Conservation (phyloP, 495 filamentous ascomycete genomes). For the Penicillium taxi region DNA sequence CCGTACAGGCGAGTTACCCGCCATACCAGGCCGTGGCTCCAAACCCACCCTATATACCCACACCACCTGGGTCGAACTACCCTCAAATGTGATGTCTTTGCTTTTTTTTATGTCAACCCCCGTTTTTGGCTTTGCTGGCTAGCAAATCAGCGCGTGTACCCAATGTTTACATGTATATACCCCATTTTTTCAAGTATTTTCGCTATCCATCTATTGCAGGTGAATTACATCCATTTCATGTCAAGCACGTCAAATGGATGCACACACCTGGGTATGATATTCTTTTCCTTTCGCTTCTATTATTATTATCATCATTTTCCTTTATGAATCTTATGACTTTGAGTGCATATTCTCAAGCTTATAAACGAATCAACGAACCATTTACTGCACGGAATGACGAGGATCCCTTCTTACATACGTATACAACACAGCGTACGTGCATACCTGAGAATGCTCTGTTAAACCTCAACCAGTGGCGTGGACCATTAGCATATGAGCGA, state of each 20-base stretch:
- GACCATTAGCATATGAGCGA: constrained; percentile 25
- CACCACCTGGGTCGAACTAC: constrained; percentile 13
- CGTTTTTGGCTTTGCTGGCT: neutral
- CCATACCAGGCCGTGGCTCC: constrained; percentile 15
- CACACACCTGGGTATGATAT: constrained; percentile 12
- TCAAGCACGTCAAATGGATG: constrained; percentile 10
- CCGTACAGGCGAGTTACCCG: constrained; percentile 9
- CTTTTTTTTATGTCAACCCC: constrained; percentile 1
- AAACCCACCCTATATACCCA: constrained; percentile 10
- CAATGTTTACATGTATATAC: constrained; percentile 14
- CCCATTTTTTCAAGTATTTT: constrained; percentile 5
- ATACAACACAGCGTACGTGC: too few relatives aligned
- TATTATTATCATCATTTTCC: neutral
- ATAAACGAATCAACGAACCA: constrained; percentile 2
- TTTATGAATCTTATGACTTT: too few relatives aligned
- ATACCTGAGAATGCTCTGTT: constrained; percentile 11
- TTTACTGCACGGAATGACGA: constrained; percentile 14
- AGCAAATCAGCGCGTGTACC: constrained; percentile 10
- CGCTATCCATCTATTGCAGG: constrained; percentile 7
- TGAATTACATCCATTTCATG: constrained; percentile 6
- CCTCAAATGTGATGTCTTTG: constrained; percentile 17
- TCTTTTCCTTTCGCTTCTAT: constrained; percentile 7
- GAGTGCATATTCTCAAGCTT: too few relatives aligned
- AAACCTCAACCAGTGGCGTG: too few relatives aligned
- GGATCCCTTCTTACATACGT: constrained; percentile 9